Base-by-base conservation (phyloP, 495 filamentous ascomycete species). In the Penicillium canescens region DNA sequence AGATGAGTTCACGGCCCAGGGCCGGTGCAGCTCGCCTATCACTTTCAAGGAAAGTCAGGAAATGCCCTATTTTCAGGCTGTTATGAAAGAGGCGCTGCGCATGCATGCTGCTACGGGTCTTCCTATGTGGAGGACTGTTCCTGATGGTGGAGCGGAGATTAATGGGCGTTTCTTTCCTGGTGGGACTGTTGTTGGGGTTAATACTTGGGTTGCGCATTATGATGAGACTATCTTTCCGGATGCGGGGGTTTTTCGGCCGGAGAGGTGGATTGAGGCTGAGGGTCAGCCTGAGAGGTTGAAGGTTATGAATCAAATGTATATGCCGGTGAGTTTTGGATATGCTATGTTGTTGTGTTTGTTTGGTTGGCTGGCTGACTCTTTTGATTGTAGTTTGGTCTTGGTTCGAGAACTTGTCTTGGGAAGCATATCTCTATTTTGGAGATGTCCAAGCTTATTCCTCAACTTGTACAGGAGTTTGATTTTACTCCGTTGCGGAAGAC, bases 181-280 rank as follows among this genome's bases (percentile, higher is more conserved):
- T 20, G 74, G 74, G 43, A 75, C 73, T 0, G 66, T 77, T 0
- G 78, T 87, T 0, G 84, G 84, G 0, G 72, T 79, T 14, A 80
- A 80, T 52, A 45, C 74, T 1, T 86, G 78, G 78, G 79, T 82
- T 4, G 71, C 68, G 0, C 77, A 83, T 56, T 67, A 68, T 23
- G 74, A 85, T 62, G 56, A 68, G 31, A 37, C 58, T 0, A 53
- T 84, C 0, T 87, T 78, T 44, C 79, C 59, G 1, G 65, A 75
- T 45, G 61, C 71, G 4, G 58, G 49, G 38, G 33, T n/a, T 0
- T 76, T 72, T 42, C 42, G 54, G 3, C 73, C 73, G 1, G 73
- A 75, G 46, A 41, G 73, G 20, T 76, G 73, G 73, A 54, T 75
- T 0, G 68, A 71, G 33, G 62, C 65, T 10, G 69, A 73, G 34